Percentiles rank a stretch among this genome's conserved stretches.
Evolutionary conservation across 2,329 filamentous ascomycete species (phyloP).

Genomic region (Phaeosphaeriaceae sp.): DNA sequence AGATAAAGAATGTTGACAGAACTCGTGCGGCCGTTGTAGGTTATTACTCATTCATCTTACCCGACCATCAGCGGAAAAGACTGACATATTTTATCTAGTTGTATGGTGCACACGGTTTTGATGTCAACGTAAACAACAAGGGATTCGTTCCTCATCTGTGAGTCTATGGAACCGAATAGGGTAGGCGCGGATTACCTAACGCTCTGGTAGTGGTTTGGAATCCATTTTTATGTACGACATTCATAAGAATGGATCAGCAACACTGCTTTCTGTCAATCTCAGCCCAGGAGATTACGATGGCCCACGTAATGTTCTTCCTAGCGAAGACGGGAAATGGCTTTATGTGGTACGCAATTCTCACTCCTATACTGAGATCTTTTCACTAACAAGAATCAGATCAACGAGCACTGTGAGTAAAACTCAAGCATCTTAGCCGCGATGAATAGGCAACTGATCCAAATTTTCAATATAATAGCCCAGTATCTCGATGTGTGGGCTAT

Average conservation of each 20-base stretch:
- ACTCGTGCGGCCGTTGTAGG: constrained; percentile 4
- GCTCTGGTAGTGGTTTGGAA: constrained; percentile 1
- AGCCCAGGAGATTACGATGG: constrained; percentile 6
- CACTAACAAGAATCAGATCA: background rate
- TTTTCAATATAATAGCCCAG: constrained; percentile 1
- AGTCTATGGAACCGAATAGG: background rate
- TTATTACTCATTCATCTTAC: background rate
- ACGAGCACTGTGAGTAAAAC: background rate
- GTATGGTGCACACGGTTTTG: constrained; percentile 6
- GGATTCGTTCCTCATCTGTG: constrained; percentile 9
- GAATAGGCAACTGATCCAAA: background rate
- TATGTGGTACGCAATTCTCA: constrained; percentile 4
- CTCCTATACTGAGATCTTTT: background rate
- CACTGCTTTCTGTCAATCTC: constrained; percentile 7
- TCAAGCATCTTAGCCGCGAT: background rate
- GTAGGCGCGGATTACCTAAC: background rate
- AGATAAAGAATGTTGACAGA: constrained; percentile 2
- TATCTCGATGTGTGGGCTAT: constrained; percentile 7
- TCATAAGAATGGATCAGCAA: constrained; percentile 3
- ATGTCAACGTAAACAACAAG: constrained; percentile 5
- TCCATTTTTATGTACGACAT: constrained; percentile 8
- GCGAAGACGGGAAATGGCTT: constrained; percentile 7
- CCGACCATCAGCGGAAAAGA: background rate
- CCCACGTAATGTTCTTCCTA: constrained; percentile 7
- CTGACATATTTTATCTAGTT: background rate